A percentile compares a stretch with the other conserved stretches of the same genome.
Conservation (phyloP, 1,284 basidiomycete species). For the Tylopilus sp. region DNA sequence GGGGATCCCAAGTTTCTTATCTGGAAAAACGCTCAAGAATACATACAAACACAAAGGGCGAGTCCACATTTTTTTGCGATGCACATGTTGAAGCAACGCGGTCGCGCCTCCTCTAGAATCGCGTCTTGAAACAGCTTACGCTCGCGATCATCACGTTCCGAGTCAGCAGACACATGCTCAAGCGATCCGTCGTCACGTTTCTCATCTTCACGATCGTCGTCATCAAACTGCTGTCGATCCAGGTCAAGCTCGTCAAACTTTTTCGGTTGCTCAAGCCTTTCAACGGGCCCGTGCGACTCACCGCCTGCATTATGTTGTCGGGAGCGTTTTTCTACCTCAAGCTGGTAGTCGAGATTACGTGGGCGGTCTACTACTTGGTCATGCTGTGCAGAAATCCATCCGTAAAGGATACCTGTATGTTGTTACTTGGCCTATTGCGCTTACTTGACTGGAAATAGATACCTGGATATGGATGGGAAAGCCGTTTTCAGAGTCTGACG, state of each 20-base stretch:
- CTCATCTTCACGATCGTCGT: conserved; percentile 31
- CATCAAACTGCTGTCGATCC: conserved; percentile 29
- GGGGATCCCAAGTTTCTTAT: conserved; percentile 17
- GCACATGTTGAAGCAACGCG: neutral
- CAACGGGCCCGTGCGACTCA: conserved; percentile 26
- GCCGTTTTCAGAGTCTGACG: neutral
- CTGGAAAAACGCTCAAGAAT: conserved; percentile 20
- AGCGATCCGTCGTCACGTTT: conserved; percentile 29
- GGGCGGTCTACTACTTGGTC: conserved; percentile 30
- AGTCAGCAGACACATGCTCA: conserved; percentile 28
- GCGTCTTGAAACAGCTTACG: conserved; percentile 24
- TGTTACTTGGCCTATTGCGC: conserved; percentile 26
- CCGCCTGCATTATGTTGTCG: conserved; percentile 22
- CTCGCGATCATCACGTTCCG: conserved; percentile 29
- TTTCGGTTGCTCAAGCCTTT: conserved; percentile 28
- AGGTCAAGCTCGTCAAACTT: conserved; percentile 31
- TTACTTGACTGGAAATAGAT: conserved; percentile 32
- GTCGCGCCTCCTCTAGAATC: conserved; percentile 12
- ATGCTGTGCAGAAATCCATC: conserved; percentile 29
- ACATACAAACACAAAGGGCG: conserved; percentile 21
- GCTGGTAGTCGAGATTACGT: conserved; percentile 28
- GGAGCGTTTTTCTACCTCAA: conserved; percentile 31
- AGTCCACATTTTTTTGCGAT: neutral
- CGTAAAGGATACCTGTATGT: conserved; percentile 22
- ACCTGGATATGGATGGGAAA: neutral